phyloP scores from a whole-genome alignment of 495 filamentous ascomycete species.

The Neurospora cerealis region DNA sequence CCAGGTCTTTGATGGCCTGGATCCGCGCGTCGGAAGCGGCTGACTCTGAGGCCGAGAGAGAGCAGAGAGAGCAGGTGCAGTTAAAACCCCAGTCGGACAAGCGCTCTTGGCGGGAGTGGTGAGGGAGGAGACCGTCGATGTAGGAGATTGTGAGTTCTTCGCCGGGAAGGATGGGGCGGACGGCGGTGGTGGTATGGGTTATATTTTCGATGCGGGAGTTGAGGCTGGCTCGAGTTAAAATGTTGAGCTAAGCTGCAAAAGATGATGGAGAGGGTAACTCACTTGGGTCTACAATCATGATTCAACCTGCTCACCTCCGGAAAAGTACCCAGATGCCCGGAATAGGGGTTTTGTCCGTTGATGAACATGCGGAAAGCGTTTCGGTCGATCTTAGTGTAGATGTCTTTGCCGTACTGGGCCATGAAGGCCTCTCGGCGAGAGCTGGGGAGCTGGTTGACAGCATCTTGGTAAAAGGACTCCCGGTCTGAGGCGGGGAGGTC shows the following conservation, averaged over 20 bases:
- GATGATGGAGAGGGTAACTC: slow-evolving; percentile 4
- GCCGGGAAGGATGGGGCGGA: slow-evolving; percentile 26
- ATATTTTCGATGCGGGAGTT: slow-evolving; percentile 31
- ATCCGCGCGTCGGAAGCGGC: slow-evolving; percentile 27
- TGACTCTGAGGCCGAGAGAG: slow-evolving; percentile 6
- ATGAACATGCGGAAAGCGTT: slow-evolving; percentile 33
- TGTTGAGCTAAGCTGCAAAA: too few species aligned
- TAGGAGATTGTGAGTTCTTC: slow-evolving; percentile 35
- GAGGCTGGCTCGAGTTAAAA: slow-evolving; percentile 5
- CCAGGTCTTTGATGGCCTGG: slow-evolving; percentile 21
- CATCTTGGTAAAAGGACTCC: slow-evolving; percentile 19
- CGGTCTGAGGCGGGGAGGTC: slow-evolving; percentile 12
- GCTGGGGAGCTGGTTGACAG: slow-evolving; percentile 19
- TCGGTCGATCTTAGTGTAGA: slow-evolving; percentile 25
- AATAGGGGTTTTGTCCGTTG: slow-evolving; percentile 14
- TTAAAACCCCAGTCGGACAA: slow-evolving; percentile 30
- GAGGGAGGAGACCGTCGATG: slow-evolving; percentile 21
- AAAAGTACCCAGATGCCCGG: slow-evolving; percentile 26
- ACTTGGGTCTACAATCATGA: slow-evolving; percentile 39
- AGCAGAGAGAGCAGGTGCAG: slow-evolving; percentile 30
- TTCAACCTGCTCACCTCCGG: slow-evolving; percentile 30
- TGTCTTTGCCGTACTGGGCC: slow-evolving; percentile 23
- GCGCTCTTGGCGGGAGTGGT: slow-evolving; percentile 21
- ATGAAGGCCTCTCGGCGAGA: slow-evolving; percentile 15
- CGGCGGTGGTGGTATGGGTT: slow-evolving; percentile 30